These are phyloP conservation scores for Coemansia sp. DNA, from an alignment of 192 early-diverging fungal genomes.

Conservation along the genomic window DNA sequence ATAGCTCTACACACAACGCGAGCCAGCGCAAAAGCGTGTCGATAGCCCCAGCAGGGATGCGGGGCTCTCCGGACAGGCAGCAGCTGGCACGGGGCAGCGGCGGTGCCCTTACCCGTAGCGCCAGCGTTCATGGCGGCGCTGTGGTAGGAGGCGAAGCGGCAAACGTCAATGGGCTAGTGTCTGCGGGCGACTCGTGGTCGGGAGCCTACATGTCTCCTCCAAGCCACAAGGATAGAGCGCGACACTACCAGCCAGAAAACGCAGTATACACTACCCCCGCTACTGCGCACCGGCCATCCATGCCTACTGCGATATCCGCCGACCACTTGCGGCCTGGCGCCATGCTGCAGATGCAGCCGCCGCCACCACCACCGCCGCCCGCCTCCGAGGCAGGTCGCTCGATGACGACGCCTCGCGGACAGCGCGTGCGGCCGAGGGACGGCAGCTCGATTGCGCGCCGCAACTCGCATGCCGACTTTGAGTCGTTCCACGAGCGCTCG, in stretches of 20 bases:
- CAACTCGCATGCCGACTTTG: constrained; percentile 40
- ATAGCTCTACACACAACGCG: not conserved
- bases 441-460: constrained; percentile 12
- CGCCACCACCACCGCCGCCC: constrained; percentile 6
- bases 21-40: constrained; percentile 9
- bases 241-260: constrained; percentile 12
- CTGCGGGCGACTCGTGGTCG: constrained; percentile 7
- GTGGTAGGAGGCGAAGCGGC: constrained; percentile 6
- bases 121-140: constrained; percentile 3
- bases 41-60: constrained; percentile 3
- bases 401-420: constrained; percentile 8
- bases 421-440: not conserved
- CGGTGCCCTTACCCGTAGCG: constrained; percentile 1
- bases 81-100: not conserved
- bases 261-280: constrained; percentile 26
- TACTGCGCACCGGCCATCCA: constrained; percentile 39
- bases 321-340: constrained; percentile 2
- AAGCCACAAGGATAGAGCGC: constrained; percentile 17
- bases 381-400: constrained; percentile 3
- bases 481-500: constrained; percentile 33
- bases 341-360: constrained; percentile 1
- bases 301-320: constrained; percentile 32
- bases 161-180: constrained; percentile 20
- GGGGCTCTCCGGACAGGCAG: not conserved
- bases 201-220: constrained; percentile 9